Conservation (phyloP, 352 stramenopile species). For the Pelagophyceae sp. region DNA sequence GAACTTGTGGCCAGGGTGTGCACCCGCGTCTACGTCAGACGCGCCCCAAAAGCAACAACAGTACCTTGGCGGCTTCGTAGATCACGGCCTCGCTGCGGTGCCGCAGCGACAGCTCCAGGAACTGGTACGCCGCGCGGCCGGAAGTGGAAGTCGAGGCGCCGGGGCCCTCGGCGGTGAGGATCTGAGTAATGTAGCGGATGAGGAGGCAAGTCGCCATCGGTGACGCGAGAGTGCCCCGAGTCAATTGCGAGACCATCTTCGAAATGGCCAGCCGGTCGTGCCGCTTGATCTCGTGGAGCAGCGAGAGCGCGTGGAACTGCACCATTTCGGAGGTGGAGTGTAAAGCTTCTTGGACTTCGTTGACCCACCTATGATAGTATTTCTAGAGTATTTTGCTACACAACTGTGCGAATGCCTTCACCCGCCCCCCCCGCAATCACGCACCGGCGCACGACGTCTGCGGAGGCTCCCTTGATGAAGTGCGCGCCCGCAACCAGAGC, state of each 20-base stretch:
- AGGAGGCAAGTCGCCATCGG: slow-evolving; percentile 89
- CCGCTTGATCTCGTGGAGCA: slow-evolving; percentile 97
- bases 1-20: too few relatives aligned
- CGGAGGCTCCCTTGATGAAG: not conserved
- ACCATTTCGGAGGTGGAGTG: slow-evolving; percentile 95
- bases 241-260: slow-evolving; percentile 75
- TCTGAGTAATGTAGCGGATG: slow-evolving; percentile 88
- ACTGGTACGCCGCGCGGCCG: slow-evolving; percentile 55
- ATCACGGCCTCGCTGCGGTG: slow-evolving; percentile 99
- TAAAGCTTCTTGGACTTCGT: slow-evolving; percentile 92
- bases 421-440: too few relatives aligned
- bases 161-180: slow-evolving; percentile 44
- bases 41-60: too few relatives aligned
- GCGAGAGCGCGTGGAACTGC: slow-evolving; percentile 93
- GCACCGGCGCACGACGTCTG: slow-evolving; percentile 67
- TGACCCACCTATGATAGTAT: slow-evolving; percentile 89
- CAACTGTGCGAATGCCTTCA: too few relatives aligned
- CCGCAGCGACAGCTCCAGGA: slow-evolving; percentile 86
- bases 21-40: too few relatives aligned
- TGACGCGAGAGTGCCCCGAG: slow-evolving; percentile 82
- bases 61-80: slow-evolving; percentile 90
- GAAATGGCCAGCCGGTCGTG: slow-evolving; percentile 94
- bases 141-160: slow-evolving; percentile 25
- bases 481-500: slow-evolving; percentile 74
- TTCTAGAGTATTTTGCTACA: too few relatives aligned